Base-by-base conservation (phyloP, 225 moss, liverwort and hornwort species). In the Marchantia polymorpha region DNA sequence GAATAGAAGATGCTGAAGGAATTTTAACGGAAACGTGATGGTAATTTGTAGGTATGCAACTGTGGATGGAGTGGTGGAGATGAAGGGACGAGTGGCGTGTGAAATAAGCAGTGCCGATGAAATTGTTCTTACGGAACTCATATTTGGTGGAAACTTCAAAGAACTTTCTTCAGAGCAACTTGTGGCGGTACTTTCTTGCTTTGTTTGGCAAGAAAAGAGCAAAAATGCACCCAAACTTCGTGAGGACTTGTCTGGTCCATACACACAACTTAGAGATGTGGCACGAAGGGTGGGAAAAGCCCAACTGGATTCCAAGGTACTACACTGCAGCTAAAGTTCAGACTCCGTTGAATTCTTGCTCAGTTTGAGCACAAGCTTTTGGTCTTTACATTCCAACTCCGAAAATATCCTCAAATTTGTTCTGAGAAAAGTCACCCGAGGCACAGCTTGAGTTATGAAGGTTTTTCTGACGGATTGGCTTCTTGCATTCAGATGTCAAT, bases 71-170 rank as follows among this genome's bases (percentile, higher is more conserved):
- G 94, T 92, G 72, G 94, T 97, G 49, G 91, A 94, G 84, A 73
- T 92, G 76, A 97, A 97, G 83, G 97, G 97, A 63, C 89, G 91
- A 59, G 97, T 97, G 69, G 97, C 97, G 31, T 97, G 97, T 89
- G 97, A 97, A 86, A 93, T 97, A 74, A 93, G 90, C 82, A 94
- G 93, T 78, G 97, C 94, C 4, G 97, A 97, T 87, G 97, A 94
- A 84, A 93, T 97, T 67, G 86, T 97, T 53, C 82, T 94, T 19
- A 92, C 94, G 46, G 97, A 97, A 65, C 92, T 97, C 25, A 86
- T 97, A 68, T 97, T 97, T 77, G 88, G 89, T 54, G 97, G 97
- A 80, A 72, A 84, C 15, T 87, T 97, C 65, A 97, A 93, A 76
- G 92, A 97, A 52, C 83, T 84, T 64, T 80, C 92, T 47, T 87